These are phyloP conservation scores for Pythium plurisporium DNA, from an alignment of 352 stramenopile species.

Conservation along the genomic window DNA sequence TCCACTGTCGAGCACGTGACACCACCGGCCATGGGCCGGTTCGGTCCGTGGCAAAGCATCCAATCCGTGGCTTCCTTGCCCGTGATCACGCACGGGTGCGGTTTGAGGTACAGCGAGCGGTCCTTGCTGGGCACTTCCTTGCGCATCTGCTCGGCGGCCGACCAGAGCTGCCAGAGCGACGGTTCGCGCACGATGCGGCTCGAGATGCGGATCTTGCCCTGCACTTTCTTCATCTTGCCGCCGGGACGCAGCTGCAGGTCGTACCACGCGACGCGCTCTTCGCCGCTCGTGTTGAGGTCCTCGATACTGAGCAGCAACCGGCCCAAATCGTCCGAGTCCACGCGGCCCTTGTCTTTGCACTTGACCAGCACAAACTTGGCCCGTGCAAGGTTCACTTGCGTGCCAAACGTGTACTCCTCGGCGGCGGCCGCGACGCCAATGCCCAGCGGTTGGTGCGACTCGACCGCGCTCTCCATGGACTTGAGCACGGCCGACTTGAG, in stretches of 20 bases:
- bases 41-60: constrained; percentile 83
- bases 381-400: constrained; percentile 61
- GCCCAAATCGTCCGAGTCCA: constrained; percentile 78
- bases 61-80: constrained; percentile 78
- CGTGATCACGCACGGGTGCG: constrained; percentile 70
- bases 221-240: constrained; percentile 83
- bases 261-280: constrained; percentile 83
- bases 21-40: constrained; percentile 79
- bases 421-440: constrained; percentile 75
- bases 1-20: constrained; percentile 82
- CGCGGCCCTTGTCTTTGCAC: constrained; percentile 85
- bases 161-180: constrained; percentile 81
- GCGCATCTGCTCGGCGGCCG: constrained; percentile 79
- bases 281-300: constrained; percentile 77
- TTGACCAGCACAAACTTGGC: constrained; percentile 85
- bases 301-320: constrained; percentile 76
- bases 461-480: constrained; percentile 68
- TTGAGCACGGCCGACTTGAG: constrained; percentile 76
- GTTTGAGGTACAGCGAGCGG: constrained; percentile 82
- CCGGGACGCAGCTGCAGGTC: constrained; percentile 74
- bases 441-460: constrained; percentile 81
- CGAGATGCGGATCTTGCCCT: constrained; percentile 78
- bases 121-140: constrained; percentile 63
- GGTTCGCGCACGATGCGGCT: constrained; percentile 83
- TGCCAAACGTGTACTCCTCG: constrained; percentile 87